phyloP scores from a whole-genome alignment of 2,329 filamentous ascomycete genomes.

The Podosphaera leucotricha region DNA sequence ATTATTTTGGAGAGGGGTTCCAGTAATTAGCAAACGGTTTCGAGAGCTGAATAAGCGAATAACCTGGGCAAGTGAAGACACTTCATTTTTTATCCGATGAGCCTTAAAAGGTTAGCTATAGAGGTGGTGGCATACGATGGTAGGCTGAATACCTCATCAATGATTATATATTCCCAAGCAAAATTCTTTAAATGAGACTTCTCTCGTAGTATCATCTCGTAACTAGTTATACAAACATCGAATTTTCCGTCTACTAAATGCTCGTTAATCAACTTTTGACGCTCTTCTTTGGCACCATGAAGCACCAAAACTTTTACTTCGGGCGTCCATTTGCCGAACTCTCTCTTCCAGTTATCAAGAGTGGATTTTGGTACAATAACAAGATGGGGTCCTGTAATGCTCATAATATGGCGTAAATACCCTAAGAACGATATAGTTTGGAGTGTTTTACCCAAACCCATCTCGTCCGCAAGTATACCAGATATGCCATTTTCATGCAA shows the following conservation, averaged over 20 bases:
- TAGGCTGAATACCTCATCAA: constrained; percentile 43
- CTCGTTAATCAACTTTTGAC: constrained; percentile 67
- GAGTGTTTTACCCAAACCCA: constrained; percentile 93
- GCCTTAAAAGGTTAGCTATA: constrained; percentile 20
- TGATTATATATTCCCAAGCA: constrained; percentile 98
- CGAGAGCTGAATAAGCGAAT: constrained; percentile 90
- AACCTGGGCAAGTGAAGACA: constrained; percentile 88
- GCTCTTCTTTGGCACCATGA: constrained; percentile 87
- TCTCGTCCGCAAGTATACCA: constrained; percentile 91
- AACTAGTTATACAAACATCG: constrained; percentile 93
- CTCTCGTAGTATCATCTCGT: constrained; percentile 95
- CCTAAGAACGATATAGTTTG: constrained; percentile 95
- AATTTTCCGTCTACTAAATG: constrained; percentile 86
- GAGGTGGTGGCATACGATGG: background rate
- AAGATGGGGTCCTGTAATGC: constrained; percentile 74
- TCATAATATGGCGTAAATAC: constrained; percentile 76
- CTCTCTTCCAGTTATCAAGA: constrained; percentile 92
- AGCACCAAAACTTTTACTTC: constrained; percentile 86
- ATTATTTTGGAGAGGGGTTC: constrained; percentile 93
- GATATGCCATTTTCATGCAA: constrained; percentile 98
- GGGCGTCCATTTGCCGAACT: constrained; percentile 84
- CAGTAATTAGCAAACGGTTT: constrained; percentile 85
- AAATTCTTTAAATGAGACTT: constrained; percentile 92
- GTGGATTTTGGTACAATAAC: constrained; percentile 91
- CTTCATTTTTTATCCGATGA: constrained; percentile 98